Evolutionary conservation across 768 basidiomycete species (phyloP).

Genomic region (Suillus tomentosus): DNA sequence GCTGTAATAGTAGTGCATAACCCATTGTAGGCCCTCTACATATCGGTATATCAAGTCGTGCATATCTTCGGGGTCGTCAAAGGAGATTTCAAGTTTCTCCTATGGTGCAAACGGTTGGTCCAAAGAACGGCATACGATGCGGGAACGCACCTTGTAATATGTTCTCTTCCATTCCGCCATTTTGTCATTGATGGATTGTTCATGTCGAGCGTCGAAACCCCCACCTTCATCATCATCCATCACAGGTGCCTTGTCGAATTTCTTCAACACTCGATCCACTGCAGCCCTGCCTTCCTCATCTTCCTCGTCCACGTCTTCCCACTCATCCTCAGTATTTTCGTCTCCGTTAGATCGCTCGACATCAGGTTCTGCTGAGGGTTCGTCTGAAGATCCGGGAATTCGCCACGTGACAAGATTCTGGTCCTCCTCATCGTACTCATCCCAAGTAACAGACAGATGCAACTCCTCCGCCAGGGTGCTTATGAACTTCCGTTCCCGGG

Average conservation of each 20-base stretch:
- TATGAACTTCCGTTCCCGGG: conserved; percentile 81
- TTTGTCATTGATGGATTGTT: conserved; percentile 72
- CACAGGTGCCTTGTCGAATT: conserved; percentile 86
- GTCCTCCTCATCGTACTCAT: conserved; percentile 87
- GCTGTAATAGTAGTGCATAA: conserved; percentile 98
- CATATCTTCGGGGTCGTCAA: conserved; percentile 67
- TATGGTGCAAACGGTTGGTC: conserved; percentile 30
- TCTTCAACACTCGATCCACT: conserved; percentile 78
- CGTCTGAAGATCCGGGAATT: conserved; percentile 50
- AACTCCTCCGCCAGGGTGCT: conserved; percentile 73
- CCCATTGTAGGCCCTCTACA: conserved; percentile 96
- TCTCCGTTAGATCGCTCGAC: conserved; percentile 41
- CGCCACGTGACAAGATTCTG: conserved; percentile 72
- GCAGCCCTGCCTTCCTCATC: conserved; percentile 75
- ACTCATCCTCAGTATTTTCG: conserved; percentile 56
- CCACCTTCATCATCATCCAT: conserved; percentile 69
- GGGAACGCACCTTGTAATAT: conserved; percentile 76
- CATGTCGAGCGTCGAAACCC: conserved; percentile 79
- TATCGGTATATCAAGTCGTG: conserved; percentile 76
- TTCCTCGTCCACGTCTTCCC: conserved; percentile 50
- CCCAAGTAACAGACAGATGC: conserved; percentile 84
- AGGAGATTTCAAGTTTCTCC: conserved; percentile 87
- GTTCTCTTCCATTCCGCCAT: conserved; percentile 91
- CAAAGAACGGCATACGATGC: conserved; percentile 17
- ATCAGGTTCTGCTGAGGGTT: conserved; percentile 34